A percentile compares a stretch with the other conserved stretches of the same genome.
Conservation (phyloP, 805 yeast species). For the Candida peoriensis region DNA sequence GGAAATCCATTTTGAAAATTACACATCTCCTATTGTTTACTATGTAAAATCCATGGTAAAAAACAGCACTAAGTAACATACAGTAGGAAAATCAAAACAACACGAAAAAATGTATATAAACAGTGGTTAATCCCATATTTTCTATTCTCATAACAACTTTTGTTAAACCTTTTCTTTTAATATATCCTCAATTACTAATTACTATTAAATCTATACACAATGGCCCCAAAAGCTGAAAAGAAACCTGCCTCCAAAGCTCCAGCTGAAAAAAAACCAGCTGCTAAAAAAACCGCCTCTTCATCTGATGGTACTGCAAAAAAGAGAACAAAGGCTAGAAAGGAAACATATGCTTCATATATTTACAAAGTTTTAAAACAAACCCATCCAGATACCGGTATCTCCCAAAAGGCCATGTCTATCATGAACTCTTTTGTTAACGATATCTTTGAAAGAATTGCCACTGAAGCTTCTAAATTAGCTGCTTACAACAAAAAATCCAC, state of each 20-base stretch:
- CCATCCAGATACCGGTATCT: conserved; percentile 99
- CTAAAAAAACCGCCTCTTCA: conserved; percentile 78
- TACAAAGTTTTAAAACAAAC: conserved; percentile 98
- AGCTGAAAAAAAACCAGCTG: conserved; percentile 95
- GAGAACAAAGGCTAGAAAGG: conserved; percentile 96
- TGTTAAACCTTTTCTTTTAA: conserved; percentile 1
- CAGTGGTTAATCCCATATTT: conserved; percentile 1
- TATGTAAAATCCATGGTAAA: neutral
- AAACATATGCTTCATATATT: conserved; percentile 95
- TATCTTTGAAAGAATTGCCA: conserved; percentile 96
- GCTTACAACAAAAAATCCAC: conserved; percentile 99
- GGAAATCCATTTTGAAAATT: neutral
- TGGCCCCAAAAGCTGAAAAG: conserved; percentile 66
- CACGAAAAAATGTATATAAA: neutral
- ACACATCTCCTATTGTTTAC: neutral
- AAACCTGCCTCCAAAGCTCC: conserved; percentile 84
- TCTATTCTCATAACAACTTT: too few species aligned
- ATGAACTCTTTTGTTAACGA: conserved; percentile 98
- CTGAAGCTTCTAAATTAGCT: conserved; percentile 97
- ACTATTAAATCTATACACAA: conserved; percentile 27
- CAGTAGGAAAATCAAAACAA: neutral
- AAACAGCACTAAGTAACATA: neutral
- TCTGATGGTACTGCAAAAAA: conserved; percentile 78
- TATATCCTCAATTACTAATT: conserved; percentile 2
- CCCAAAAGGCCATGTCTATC: conserved; percentile 97